These are phyloP conservation scores for Mucor saturninus DNA, from an alignment of 371 early-diverging fungal species.

Conservation along the genomic window DNA sequence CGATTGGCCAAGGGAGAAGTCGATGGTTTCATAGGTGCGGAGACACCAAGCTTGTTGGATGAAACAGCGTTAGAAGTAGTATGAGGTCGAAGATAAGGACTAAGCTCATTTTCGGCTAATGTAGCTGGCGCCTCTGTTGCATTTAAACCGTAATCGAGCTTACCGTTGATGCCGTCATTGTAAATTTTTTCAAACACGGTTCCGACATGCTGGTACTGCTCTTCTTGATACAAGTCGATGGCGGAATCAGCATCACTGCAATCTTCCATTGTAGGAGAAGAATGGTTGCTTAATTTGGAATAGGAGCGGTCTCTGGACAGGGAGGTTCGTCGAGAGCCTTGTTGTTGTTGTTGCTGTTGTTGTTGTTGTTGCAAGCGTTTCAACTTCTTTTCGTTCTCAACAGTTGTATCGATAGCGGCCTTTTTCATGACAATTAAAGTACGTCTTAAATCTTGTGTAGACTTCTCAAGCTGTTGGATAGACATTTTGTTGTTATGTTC, in stretches of 20 bases:
- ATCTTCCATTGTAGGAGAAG: conserved; percentile 25
- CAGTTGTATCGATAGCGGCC: conserved; percentile 70
- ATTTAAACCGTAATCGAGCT: conserved; percentile 23
- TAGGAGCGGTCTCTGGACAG: conserved; percentile 54
- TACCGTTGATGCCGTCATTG: conserved; percentile 52
- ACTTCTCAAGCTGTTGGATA: conserved; percentile 63
- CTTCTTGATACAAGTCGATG: conserved; percentile 45
- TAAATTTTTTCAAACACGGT: conserved; percentile 64
- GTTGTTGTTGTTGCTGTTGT: conserved; percentile 26
- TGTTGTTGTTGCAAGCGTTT: conserved; percentile 51
- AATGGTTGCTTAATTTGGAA: conserved; percentile 11
- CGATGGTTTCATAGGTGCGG: conserved; percentile 41
- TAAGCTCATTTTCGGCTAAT: conserved; percentile 18
- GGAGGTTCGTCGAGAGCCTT: conserved; percentile 44
- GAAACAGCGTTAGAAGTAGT: neutral
- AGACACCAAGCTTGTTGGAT: neutral
- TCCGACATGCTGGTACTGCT: conserved; percentile 42
- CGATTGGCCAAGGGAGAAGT: conserved; percentile 37
- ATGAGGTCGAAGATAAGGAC: conserved; percentile 23
- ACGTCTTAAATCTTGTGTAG: conserved; percentile 66
- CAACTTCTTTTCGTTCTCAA: conserved; percentile 75
- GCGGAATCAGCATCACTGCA: conserved; percentile 47
- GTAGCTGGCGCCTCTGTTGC: conserved; percentile 6
- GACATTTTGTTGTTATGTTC: conserved; percentile 61
- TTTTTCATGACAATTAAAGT: conserved; percentile 77